Base-by-base conservation (phyloP, 495 filamentous ascomycete species). In the Pseudoneurospora amorphoporcata region DNA sequence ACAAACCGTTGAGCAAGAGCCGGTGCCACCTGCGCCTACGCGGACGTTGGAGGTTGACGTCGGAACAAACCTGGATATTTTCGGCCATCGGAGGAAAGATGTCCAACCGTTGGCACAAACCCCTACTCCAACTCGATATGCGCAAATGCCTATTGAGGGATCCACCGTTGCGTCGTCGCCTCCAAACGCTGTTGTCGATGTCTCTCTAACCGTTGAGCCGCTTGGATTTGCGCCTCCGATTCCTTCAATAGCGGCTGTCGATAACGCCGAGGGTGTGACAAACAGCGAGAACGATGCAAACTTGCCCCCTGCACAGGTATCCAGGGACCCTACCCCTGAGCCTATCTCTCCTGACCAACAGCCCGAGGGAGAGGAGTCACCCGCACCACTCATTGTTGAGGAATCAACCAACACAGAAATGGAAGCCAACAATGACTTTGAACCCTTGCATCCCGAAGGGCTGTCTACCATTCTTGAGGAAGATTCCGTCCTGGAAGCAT, bases 401-500 rank as follows among this genome's bases (percentile, higher is more conserved):
- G 70, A 72, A 35, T 17, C 32, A 19, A 10, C 29, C n/a, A 71
- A 17, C 2, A 42, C 47, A 32, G 71, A 19, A 35, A 65, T 17
- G 14, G 41, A 70, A 9, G 39, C 38, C 16, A 72, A 77, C 1
- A 65, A 65, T 16, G 61, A 45, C 29, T 76, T 74, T 61, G 58
- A 19, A 2, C 68, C 72, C 8, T 71, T 74, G n/a, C 72, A 80
- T 32, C 75, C 78, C 1, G 78, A 80, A 69, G 75, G 77, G 5
- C 71, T 80, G 9, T 77, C 78, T 32, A 80, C 78, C 17, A 80
- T 80, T 39, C 77, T 74, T 38, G 78, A 80, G 40, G 78, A 80
- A 69, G 72, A 70, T 29, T 71, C 69, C 14, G 53, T 69, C 2
- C 8, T 75, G 2, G 73, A 76, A 10, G 7, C 29, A 65, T 65